Percentiles rank a stretch among this genome's conserved stretches.
These are phyloP conservation scores for Phytophthora boehmeriae DNA, from an alignment of 352 stramenopile genomes.

Conservation along the genomic window DNA sequence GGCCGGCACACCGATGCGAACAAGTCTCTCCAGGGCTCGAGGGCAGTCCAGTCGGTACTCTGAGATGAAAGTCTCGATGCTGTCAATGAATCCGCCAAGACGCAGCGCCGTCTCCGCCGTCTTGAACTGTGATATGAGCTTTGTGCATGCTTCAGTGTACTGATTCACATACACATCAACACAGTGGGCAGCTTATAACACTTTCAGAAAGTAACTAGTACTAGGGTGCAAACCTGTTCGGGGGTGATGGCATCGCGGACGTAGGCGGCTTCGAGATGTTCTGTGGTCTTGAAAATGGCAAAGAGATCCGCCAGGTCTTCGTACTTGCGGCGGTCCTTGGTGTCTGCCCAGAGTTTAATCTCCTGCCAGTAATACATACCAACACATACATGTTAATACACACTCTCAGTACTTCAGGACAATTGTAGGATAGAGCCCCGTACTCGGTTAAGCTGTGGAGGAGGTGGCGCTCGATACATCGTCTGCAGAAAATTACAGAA, in stretches of 20 bases:
- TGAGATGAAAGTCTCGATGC: constrained; percentile 91
- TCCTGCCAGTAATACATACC: constrained; percentile 38
- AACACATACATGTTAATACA: neutral
- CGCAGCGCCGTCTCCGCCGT: constrained; percentile 94
- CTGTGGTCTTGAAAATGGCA: constrained; percentile 97
- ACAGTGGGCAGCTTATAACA: constrained; percentile 1
- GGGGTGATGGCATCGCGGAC: constrained; percentile 95
- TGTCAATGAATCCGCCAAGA: constrained; percentile 68
- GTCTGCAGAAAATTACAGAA: constrained; percentile 11
- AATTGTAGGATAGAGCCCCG: neutral
- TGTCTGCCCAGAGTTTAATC: constrained; percentile 82
- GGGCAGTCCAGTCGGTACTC: constrained; percentile 97
- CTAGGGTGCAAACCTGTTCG: constrained; percentile 61
- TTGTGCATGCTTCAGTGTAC: constrained; percentile 97
- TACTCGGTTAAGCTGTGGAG: constrained; percentile 40
- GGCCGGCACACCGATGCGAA: constrained; percentile 94
- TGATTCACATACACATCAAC: constrained; percentile 25
- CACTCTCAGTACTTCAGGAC: too few species aligned
- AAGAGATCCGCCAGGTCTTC: constrained; percentile 94
- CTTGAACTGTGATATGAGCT: constrained; percentile 98
- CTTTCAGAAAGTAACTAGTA: neutral
- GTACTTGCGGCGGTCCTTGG: constrained; percentile 87
- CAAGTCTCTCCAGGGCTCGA: constrained; percentile 92
- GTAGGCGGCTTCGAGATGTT: constrained; percentile 97
- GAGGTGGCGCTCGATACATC: constrained; percentile 27